Conservation (phyloP, 129 eudicot species). For the Centaurea solstitialis region DNA sequence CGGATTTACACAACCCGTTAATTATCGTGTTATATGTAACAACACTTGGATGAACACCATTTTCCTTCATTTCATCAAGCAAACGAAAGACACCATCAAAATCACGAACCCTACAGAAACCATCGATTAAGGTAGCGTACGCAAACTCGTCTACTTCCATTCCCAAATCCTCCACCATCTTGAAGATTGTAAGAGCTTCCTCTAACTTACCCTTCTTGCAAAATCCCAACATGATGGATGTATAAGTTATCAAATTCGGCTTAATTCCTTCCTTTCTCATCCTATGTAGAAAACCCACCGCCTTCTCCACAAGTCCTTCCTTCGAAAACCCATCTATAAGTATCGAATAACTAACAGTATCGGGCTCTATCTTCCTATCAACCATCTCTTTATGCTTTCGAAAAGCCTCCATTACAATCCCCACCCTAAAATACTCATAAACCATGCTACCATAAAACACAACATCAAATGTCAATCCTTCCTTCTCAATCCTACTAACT, state of each 20-base stretch:
- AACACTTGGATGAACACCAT: constrained; percentile 51
- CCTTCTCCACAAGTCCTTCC: constrained; percentile 75
- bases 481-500: constrained; percentile 45
- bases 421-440: constrained; percentile 55
- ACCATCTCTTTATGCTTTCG: constrained; percentile 55
- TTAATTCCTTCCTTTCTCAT: constrained; percentile 55
- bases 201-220: constrained; percentile 75
- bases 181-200: constrained; percentile 56
- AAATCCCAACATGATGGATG: constrained; percentile 65
- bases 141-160: constrained; percentile 58
- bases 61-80: constrained; percentile 65
- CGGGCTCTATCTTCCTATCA: constrained; percentile 45
- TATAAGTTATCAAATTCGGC: constrained; percentile 67
- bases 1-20: constrained; percentile 76
- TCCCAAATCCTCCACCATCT: constrained; percentile 48
- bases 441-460: constrained; percentile 71
- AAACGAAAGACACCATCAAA: constrained; percentile 50
- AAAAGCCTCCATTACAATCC: constrained; percentile 45
- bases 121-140: constrained; percentile 64
- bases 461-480: constrained; percentile 52
- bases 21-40: constrained; percentile 71
- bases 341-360: constrained; percentile 52
- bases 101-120: constrained; percentile 51
- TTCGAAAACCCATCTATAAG: constrained; percentile 72
- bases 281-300: constrained; percentile 50